A percentile compares a stretch with the other conserved stretches of the same genome.
Conservation (phyloP, 352 stramenopile species). For the Peronospora farinosa region DNA sequence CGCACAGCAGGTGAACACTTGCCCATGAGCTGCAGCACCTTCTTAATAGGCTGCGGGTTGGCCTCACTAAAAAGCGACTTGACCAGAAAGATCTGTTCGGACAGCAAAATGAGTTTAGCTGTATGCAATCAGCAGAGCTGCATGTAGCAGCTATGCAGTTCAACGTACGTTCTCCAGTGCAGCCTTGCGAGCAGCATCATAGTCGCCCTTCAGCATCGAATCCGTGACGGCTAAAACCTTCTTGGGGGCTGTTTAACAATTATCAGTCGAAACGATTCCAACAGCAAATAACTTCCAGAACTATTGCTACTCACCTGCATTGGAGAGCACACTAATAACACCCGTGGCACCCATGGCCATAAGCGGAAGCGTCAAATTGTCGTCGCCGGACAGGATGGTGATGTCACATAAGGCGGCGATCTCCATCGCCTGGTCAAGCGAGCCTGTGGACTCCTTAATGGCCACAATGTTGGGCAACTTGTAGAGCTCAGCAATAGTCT, state of each 20-base stretch:
- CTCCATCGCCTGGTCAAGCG: slow-evolving; percentile 84
- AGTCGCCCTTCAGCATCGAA: slow-evolving; percentile 77
- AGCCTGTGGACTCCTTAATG: slow-evolving; percentile 97
- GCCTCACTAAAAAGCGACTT: slow-evolving; percentile 89
- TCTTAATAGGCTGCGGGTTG: slow-evolving; percentile 90
- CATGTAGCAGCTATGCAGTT: not conserved
- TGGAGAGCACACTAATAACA: slow-evolving; percentile 89
- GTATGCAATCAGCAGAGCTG: not conserved
- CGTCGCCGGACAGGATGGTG: slow-evolving; percentile 87
- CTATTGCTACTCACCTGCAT: slow-evolving; percentile 51
- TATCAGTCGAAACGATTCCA: not conserved
- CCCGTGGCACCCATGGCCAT: slow-evolving; percentile 86
- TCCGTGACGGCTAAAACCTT: slow-evolving; percentile 83
- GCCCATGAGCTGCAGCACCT: slow-evolving; percentile 82
- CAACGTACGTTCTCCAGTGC: slow-evolving; percentile 78
- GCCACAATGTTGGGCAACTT: slow-evolving; percentile 95
- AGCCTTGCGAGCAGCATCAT: slow-evolving; percentile 63
- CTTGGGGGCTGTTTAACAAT: slow-evolving; percentile 44
- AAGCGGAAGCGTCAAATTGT: slow-evolving; percentile 87
- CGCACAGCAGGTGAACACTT: slow-evolving; percentile 77
- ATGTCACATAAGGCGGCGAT: slow-evolving; percentile 87
- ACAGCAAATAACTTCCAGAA: not conserved
- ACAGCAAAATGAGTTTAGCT: slow-evolving; percentile 10
- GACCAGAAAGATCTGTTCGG: slow-evolving; percentile 76
- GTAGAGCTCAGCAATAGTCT: slow-evolving; percentile 89